Percentiles rank a stretch among this genome's conserved stretches.
phyloP scores from a whole-genome alignment of 257 asterid species.

The Primulina tabacum region DNA sequence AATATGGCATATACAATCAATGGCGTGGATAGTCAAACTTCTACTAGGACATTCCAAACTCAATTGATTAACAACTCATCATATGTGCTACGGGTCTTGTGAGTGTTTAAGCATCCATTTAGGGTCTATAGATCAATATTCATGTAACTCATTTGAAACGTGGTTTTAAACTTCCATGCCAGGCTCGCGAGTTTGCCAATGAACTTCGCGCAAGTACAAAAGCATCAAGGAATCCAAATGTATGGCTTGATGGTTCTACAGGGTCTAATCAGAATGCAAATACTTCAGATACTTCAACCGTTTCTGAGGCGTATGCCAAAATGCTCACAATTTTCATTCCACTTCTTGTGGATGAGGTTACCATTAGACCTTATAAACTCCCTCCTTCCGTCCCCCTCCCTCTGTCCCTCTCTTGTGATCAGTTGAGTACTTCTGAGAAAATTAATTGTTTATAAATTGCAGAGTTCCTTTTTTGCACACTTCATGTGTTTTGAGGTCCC shows the following conservation, averaged over 20 bases:
- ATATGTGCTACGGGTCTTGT: neutral
- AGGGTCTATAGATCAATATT: neutral
- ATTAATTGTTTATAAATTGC: slow-evolving; percentile 32
- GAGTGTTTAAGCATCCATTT: neutral
- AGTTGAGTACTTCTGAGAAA: slow-evolving; percentile 9
- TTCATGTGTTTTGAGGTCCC: slow-evolving; percentile 97
- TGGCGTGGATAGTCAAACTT: neutral
- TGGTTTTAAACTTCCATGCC: slow-evolving; percentile 29
- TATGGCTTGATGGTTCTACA: slow-evolving; percentile 86
- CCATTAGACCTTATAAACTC: slow-evolving; percentile 22
- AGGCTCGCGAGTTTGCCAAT: slow-evolving; percentile 99
- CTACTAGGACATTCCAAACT: slow-evolving; percentile 1
- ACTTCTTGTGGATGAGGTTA: slow-evolving; percentile 93
- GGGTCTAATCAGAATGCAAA: slow-evolving; percentile 60
- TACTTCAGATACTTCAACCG: slow-evolving; percentile 71
- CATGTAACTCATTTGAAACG: slow-evolving; percentile 2
- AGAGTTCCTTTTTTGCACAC: slow-evolving; percentile 94
- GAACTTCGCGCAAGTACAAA: slow-evolving; percentile 93
- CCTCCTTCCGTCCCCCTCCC: slow-evolving; percentile 1
- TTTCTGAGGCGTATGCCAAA: slow-evolving; percentile 82
- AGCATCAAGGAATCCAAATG: slow-evolving; percentile 63
- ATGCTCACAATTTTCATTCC: slow-evolving; percentile 91
- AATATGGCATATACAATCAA: slow-evolving; percentile 11
- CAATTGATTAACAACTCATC: neutral
- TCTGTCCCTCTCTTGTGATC: slow-evolving; percentile 8